Evolutionary conservation across 1,284 basidiomycete genomes (phyloP).

Genomic region (Rhodofomes roseus): DNA sequence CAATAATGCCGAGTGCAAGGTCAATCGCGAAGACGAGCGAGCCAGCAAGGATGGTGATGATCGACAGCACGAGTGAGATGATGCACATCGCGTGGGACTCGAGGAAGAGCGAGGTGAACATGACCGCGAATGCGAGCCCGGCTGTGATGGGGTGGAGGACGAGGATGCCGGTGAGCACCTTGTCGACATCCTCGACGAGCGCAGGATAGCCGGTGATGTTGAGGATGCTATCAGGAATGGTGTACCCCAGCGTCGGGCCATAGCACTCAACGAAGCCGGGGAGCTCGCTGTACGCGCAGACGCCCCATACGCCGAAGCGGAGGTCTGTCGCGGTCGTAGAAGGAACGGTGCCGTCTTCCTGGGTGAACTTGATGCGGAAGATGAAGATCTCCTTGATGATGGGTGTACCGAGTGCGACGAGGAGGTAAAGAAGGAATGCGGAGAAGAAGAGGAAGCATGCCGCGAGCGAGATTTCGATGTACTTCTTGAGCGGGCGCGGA

Average conservation of each 20-base stretch:
- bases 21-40: conserved; percentile 58
- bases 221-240: conserved; percentile 30
- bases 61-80: conserved; percentile 51
- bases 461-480: conserved; percentile 43
- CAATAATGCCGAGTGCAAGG: conserved; percentile 53
- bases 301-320: conserved; percentile 73
- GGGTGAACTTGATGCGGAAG: conserved; percentile 46
- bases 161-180: conserved; percentile 53
- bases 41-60: conserved; percentile 51
- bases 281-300: conserved; percentile 49
- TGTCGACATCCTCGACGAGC: conserved; percentile 43
- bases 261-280: conserved; percentile 43
- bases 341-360: conserved; percentile 29
- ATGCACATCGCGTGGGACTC: conserved; percentile 46
- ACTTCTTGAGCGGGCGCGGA: conserved; percentile 25
- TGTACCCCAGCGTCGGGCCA: conserved; percentile 51
- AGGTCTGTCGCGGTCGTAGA: conserved; percentile 58
- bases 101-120: conserved; percentile 54
- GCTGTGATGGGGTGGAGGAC: conserved; percentile 63
- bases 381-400: conserved; percentile 74
- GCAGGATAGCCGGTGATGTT: conserved; percentile 39
- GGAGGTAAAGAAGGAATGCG: conserved; percentile 66
- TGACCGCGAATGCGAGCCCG: conserved; percentile 50
- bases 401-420: conserved; percentile 70
- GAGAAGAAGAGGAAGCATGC: conserved; percentile 44